Evolutionary conservation across 352 stramenopile species (phyloP).

Genomic region (Phytophthora citricola): DNA sequence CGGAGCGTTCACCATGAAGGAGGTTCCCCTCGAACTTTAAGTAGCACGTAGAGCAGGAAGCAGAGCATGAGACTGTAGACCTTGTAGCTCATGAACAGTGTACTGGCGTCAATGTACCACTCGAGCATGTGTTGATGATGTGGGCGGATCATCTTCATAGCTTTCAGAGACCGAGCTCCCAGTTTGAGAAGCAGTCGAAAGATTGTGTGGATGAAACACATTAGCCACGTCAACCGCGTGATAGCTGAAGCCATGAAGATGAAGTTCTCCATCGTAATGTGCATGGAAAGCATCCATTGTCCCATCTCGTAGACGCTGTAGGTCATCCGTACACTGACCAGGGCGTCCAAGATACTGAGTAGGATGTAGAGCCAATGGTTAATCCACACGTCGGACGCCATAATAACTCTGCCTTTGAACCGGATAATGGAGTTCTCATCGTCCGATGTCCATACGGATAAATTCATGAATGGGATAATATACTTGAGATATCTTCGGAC

Average conservation of each 20-base stretch:
- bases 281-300: conserved; percentile 64
- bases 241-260: conserved; percentile 60
- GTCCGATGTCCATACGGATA: conserved; percentile 42
- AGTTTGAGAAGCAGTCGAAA: conserved; percentile 43
- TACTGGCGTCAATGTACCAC: conserved; percentile 55
- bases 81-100: conserved; percentile 68
- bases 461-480: conserved; percentile 55
- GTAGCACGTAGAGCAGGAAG: conserved; percentile 48
- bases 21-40: conserved; percentile 41
- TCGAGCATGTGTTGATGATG: conserved; percentile 42
- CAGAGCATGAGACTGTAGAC: conserved; percentile 64
- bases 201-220: conserved; percentile 56
- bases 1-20: conserved; percentile 51
- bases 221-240: conserved; percentile 65
- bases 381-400: conserved; percentile 71
- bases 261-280: conserved; percentile 58
- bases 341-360: conserved; percentile 58
- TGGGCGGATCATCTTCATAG: conserved; percentile 39
- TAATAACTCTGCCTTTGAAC: conserved; percentile 59
- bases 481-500: conserved; percentile 42
- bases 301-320: conserved; percentile 58
- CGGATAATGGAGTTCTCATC: conserved; percentile 48
- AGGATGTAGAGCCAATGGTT: conserved; percentile 78
- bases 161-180: conserved; percentile 33
- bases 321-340: conserved; percentile 51